Evolutionary conservation across 2,329 filamentous ascomycete genomes (phyloP).

Genomic region (Thielaviopsis punctulata): DNA sequence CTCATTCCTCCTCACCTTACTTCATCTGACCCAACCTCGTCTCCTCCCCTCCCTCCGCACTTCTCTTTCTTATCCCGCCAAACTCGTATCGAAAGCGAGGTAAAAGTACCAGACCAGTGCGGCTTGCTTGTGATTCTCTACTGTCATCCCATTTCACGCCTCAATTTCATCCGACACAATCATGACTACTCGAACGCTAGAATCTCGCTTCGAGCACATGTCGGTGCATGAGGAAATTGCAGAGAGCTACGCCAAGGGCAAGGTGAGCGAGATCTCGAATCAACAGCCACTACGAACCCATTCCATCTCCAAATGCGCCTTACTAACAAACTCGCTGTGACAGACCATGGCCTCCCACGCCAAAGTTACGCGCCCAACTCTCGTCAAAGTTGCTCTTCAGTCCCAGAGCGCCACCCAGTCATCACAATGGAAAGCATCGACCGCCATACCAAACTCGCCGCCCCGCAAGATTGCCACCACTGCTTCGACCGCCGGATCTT

Average conservation of each 20-base stretch:
- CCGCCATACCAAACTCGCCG: constrained; percentile 1
- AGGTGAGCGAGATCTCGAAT: constrained; percentile 36
- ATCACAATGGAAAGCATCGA: constrained; percentile 11
- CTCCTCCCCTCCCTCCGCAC: neutral
- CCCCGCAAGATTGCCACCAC: constrained; percentile 1
- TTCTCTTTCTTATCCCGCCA: neutral
- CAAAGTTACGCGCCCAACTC: constrained; percentile 40
- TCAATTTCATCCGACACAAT: no score
- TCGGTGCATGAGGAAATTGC: constrained; percentile 74
- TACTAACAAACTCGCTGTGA: neutral
- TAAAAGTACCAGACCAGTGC: no score
- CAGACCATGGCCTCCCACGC: constrained; percentile 11
- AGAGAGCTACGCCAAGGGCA: constrained; percentile 55
- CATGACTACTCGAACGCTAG: constrained; percentile 63
- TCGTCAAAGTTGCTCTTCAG: constrained; percentile 74
- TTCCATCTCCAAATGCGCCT: neutral
- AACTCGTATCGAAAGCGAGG: neutral
- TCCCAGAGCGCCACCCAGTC: constrained; percentile 49
- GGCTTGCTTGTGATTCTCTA: neutral
- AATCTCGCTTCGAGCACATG: constrained; percentile 78
- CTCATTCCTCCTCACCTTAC: neutral
- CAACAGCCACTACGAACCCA: neutral
- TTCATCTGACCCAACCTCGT: neutral
- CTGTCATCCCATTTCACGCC: constrained; percentile 11
- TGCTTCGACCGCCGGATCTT: constrained; percentile 9